phyloP scores from a whole-genome alignment of 371 early-diverging fungal species.

The Rhizopus microsporus region DNA sequence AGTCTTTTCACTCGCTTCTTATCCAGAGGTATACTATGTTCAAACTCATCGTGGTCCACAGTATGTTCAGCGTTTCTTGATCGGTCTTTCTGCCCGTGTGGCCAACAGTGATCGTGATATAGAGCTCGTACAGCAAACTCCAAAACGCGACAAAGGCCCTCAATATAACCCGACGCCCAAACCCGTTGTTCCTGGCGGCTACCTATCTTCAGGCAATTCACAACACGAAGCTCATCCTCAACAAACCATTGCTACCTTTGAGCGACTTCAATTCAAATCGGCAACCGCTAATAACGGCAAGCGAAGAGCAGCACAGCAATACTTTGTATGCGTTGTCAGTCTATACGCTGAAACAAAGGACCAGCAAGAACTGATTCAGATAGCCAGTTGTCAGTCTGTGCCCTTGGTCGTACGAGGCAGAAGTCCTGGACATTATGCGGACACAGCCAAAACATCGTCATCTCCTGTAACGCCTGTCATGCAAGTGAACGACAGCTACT shows the following conservation, averaged over 20 bases:
- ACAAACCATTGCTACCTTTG: slow-evolving; percentile 66
- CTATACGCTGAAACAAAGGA: slow-evolving; percentile 58
- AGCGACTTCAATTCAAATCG: slow-evolving; percentile 86
- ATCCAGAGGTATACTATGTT: slow-evolving; percentile 33
- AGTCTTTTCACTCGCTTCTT: slow-evolving; percentile 57
- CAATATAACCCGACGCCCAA: slow-evolving; percentile 65
- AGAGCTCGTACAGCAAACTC: slow-evolving; percentile 82
- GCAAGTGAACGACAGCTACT: slow-evolving; percentile 12
- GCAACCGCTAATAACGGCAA: slow-evolving; percentile 88
- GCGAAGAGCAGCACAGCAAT: slow-evolving; percentile 81
- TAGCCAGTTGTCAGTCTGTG: slow-evolving; percentile 68
- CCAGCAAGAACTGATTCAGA: slow-evolving; percentile 34
- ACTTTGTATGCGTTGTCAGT: slow-evolving; percentile 64
- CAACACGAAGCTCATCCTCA: not conserved
- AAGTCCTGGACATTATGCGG: slow-evolving; percentile 82
- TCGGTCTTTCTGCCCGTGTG: slow-evolving; percentile 65
- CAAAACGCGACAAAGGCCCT: slow-evolving; percentile 87
- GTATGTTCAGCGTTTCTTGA: slow-evolving; percentile 47
- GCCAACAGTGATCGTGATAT: slow-evolving; percentile 58
- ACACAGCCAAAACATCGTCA: slow-evolving; percentile 25
- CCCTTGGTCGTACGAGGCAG: slow-evolving; percentile 84
- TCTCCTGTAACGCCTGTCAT: not conserved
- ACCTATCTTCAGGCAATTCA: slow-evolving; percentile 29
- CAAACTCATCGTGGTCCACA: slow-evolving; percentile 36
- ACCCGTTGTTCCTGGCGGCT: slow-evolving; percentile 51